A percentile compares a stretch with the other conserved stretches of the same genome.
phyloP scores from a whole-genome alignment of 1,284 basidiomycete species.

The Dichomitus squalens region DNA sequence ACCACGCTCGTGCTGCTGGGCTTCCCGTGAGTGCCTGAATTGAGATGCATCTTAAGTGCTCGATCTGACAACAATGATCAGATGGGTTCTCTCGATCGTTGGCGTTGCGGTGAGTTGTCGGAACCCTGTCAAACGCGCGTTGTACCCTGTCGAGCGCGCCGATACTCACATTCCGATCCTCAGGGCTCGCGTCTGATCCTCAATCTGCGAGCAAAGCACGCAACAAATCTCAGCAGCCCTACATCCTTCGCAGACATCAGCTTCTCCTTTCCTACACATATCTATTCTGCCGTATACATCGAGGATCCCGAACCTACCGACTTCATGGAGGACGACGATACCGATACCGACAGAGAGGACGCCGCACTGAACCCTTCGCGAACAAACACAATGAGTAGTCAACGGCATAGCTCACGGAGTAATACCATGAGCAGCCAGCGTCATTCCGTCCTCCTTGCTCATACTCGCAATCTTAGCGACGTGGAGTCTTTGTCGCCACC shows the following conservation, averaged over 20 bases:
- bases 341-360: conserved; percentile 3
- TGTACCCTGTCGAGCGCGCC: too few relatives aligned
- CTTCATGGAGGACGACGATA: neutral
- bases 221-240: conserved; percentile 6
- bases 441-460: neutral
- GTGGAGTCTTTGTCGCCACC: conserved; percentile 3
- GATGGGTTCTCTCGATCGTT: conserved; percentile 31
- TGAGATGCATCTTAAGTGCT: neutral
- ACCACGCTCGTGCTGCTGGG: conserved; percentile 28
- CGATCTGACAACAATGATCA: conserved; percentile 3
- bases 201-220: conserved; percentile 26
- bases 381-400: neutral
- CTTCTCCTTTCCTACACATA: conserved; percentile 12
- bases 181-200: conserved; percentile 32
- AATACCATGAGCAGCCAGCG: too few relatives aligned
- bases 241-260: conserved; percentile 12
- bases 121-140: too few relatives aligned
- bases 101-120: conserved; percentile 25
- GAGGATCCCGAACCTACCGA: conserved; percentile 10
- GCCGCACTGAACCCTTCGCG: conserved; percentile 12
- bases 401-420: neutral
- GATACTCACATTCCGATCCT: neutral
- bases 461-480: conserved; percentile 2
- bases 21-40: conserved; percentile 26
- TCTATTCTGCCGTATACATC: conserved; percentile 18